Conservation (phyloP, 2,329 filamentous ascomycete species). For the Geoglossum cookeanum region DNA sequence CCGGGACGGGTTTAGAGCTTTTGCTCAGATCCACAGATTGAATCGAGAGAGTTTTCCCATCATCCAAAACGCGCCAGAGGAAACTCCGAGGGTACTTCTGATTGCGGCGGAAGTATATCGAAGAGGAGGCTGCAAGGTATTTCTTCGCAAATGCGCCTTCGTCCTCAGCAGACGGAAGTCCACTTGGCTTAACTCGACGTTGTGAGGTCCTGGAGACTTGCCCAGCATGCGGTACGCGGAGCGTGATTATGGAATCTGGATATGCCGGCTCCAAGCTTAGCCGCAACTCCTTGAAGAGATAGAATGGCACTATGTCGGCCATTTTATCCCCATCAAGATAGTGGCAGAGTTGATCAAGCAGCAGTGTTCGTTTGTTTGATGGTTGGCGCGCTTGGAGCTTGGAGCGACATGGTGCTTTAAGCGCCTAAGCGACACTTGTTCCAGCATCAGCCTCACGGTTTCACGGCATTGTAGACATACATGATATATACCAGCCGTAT, state of each 20-base stretch:
- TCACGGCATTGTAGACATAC: too few species aligned
- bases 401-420: background rate
- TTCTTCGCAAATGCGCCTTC: slow-evolving; percentile 54
- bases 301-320: slow-evolving; percentile 41
- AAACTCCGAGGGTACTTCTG: slow-evolving; percentile 65
- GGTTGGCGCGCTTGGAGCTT: background rate
- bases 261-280: slow-evolving; percentile 61
- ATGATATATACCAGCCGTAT: background rate
- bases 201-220: slow-evolving; percentile 21
- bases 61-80: slow-evolving; percentile 75
- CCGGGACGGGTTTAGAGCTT: slow-evolving; percentile 32
- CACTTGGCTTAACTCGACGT: slow-evolving; percentile 21
- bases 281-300: slow-evolving; percentile 71
- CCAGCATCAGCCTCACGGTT: too few species aligned
- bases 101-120: slow-evolving; percentile 66
- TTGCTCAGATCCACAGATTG: slow-evolving; percentile 66
- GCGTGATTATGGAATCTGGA: slow-evolving; percentile 47
- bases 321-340: slow-evolving; percentile 45
- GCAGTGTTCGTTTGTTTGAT: background rate
- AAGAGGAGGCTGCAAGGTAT: slow-evolving; percentile 58
- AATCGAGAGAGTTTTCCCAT: slow-evolving; percentile 62
- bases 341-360: background rate
- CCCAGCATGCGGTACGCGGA: slow-evolving; percentile 40
- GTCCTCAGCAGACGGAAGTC: slow-evolving; percentile 35
- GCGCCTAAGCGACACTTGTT: background rate